Evolutionary conservation across 2,329 filamentous ascomycete genomes (phyloP).

Genomic region (Penicillium thymicola): DNA sequence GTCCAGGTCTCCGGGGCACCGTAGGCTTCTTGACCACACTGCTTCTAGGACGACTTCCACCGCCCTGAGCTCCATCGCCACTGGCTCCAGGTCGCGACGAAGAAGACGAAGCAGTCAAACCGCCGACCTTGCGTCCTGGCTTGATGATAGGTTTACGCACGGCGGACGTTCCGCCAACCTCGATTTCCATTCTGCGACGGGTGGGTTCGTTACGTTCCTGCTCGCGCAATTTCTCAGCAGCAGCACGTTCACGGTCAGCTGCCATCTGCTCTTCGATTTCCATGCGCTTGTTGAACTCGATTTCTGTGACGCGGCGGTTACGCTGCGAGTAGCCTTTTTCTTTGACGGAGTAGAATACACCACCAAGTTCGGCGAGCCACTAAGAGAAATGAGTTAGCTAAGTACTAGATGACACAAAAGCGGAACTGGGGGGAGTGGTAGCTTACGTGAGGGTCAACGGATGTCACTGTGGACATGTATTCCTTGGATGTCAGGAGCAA

Average conservation of each 20-base stretch:
- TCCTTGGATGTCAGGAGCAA: conserved; percentile 94
- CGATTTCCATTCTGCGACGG: conserved; percentile 36
- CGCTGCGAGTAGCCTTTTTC: conserved; percentile 92
- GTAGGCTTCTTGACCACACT: conserved; percentile 42
- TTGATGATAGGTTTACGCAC: conserved; percentile 35
- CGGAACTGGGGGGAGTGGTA: background rate
- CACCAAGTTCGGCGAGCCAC: conserved; percentile 94
- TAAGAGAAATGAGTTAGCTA: conserved; percentile 16
- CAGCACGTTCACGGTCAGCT: conserved; percentile 66
- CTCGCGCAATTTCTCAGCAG: conserved; percentile 40
- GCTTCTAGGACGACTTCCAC: conserved; percentile 24
- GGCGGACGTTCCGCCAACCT: conserved; percentile 32
- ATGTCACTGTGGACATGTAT: conserved; percentile 96
- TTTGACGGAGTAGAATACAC: conserved; percentile 95
- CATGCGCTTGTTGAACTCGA: conserved; percentile 87
- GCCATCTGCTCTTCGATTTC: conserved; percentile 93
- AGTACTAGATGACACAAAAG: background rate
- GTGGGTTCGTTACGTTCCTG: conserved; percentile 35
- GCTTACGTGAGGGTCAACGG: conserved; percentile 78
- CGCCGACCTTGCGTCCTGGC: conserved; percentile 29
- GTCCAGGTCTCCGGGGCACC: conserved; percentile 34
- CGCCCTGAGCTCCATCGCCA: background rate
- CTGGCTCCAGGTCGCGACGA: conserved; percentile 21
- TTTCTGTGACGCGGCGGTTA: conserved; percentile 82
- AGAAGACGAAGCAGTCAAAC: conserved; percentile 29